Base-by-base conservation (phyloP, 2,329 filamentous ascomycete species). In the Massarina eburnea region DNA sequence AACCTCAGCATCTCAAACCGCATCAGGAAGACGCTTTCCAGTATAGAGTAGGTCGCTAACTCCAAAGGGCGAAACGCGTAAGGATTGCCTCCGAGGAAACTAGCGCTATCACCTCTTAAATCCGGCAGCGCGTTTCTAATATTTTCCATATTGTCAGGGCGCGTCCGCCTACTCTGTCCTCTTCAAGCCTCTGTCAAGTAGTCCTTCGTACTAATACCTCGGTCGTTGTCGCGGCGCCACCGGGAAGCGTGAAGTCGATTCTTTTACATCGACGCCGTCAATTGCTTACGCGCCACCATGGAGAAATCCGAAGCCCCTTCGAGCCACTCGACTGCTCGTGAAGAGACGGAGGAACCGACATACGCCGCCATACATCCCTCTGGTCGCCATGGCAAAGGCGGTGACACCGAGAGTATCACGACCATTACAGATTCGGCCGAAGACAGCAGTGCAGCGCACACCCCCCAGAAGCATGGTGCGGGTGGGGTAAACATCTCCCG, bases 401-500 rank as follows among this genome's bases (percentile, higher is more conserved):
- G 41, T 17, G 49, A 55, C 21, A 58, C 56, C 32, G 42, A 51
- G 40, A 59, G 45, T 35, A 57, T 55, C n/a, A 47, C 56, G 17
- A 62, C 64, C 19, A 49, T 56, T 32, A 45, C 57, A 39, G 54
- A 55, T 24, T 48, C 46, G 45, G 58, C 54, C 12, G 51, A 50
- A 15, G 54, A 49, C 48, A 63, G 60, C 29, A 55, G 52, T 14
- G 41, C 17, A 19, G 30, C 39, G 7, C 33, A 39, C 20, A 27
- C 45, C 20, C 20, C 44, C 1, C 48, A 57, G 20, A 54, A 62
- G 24, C 44, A 49, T 42, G 47, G 48, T 33, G 49, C 52, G 8
- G 18, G 20, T 29, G 58, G 62, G 6, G 78, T 91, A 24, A 83
- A 86, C 8, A 78, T 91, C 41, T 74, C 81, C 47, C 79, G 80